Evolutionary conservation across 2,329 filamentous ascomycete genomes (phyloP), one percentile per base, ranked within the genome.

Genomic region (Cladosporium colombiae): DNA sequence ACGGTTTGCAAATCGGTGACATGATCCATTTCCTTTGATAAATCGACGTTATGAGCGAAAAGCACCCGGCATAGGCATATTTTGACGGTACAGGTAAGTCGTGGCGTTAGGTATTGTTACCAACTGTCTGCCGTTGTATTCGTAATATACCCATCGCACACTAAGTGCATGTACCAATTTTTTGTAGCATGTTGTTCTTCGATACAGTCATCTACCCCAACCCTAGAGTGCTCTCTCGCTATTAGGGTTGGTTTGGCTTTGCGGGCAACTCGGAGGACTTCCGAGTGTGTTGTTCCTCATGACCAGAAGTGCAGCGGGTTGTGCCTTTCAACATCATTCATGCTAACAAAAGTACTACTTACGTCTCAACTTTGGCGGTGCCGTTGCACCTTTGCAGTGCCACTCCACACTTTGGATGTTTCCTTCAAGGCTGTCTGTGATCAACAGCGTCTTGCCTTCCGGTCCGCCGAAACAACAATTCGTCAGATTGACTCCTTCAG

Each of bases 391-490:
- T 25, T 27, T 29, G 27, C 59, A 62, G 25, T 62, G 59, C 59
- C 59, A 62, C 44, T 62, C 59, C n/a, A 62, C 44, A 18, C 27
- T 52, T 31, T 62, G 59, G 5, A 62, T 14, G 25, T 62, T 62
- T 21, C 59, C 59, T 23, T 62, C 59, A 6, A 62, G 59, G 33
- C 59, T 62, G 14, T 62, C 59, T 2, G 46, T 62, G 8, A 62
- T 62, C 31, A 52, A 62, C 29, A 62, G n/a, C n/a, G 59, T 62
- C 29, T 52, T 52, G 59, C 59, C 59, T n/a, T 53, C 59, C 2
- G 59, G 59, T 10, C 59, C 59, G 23, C 59, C 59, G 21, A 62
- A 62, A 33, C 59, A 62, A 18, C 59, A 62, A 27, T 62, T 62
- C 11, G 59, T 62, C 18, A 62, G 13, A 16, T 62, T 62, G 23